Evolutionary conservation across 805 yeast genomes (phyloP).

Genomic region (Vanderwaltozyma verrucispora): DNA sequence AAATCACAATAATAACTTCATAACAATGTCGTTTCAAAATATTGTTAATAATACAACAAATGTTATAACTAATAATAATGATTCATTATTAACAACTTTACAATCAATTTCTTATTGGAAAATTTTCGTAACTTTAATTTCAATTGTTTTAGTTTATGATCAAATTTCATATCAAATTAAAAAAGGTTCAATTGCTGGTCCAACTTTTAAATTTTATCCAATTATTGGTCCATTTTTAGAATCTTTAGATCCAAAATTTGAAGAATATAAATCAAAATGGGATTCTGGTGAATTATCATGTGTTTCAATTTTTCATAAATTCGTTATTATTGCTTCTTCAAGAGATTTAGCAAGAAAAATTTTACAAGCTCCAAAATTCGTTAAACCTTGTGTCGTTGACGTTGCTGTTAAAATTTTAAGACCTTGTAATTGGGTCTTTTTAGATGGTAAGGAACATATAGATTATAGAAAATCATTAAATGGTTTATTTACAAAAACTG

Average conservation of each 20-base stretch:
- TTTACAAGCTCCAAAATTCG: constrained; percentile 73
- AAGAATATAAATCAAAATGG: constrained; percentile 90
- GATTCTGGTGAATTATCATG: constrained; percentile 88
- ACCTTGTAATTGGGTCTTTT: constrained; percentile 95
- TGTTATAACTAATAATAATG: neutral
- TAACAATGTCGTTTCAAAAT: neutral
- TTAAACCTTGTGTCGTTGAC: constrained; percentile 96
- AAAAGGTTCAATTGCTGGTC: constrained; percentile 90
- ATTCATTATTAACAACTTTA: neutral
- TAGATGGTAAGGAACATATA: constrained; percentile 90
- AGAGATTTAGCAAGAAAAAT: constrained; percentile 85
- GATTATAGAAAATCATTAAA: constrained; percentile 89
- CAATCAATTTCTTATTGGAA: constrained; percentile 12
- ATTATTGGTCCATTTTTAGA: constrained; percentile 94
- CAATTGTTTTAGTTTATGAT: constrained; percentile 49
- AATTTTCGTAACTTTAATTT: constrained; percentile 36
- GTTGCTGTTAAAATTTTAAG: constrained; percentile 90
- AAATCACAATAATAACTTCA: too few relatives aligned
- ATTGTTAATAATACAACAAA: neutral
- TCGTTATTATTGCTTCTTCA: constrained; percentile 85
- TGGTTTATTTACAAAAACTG: constrained; percentile 76
- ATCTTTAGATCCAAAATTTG: constrained; percentile 90
- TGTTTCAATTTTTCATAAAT: constrained; percentile 96
- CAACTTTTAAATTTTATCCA: constrained; percentile 81
- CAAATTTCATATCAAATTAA: constrained; percentile 67